Evolutionary conservation across 2,329 filamentous ascomycete genomes (phyloP).

Genomic region (Hortaea werneckii): DNA sequence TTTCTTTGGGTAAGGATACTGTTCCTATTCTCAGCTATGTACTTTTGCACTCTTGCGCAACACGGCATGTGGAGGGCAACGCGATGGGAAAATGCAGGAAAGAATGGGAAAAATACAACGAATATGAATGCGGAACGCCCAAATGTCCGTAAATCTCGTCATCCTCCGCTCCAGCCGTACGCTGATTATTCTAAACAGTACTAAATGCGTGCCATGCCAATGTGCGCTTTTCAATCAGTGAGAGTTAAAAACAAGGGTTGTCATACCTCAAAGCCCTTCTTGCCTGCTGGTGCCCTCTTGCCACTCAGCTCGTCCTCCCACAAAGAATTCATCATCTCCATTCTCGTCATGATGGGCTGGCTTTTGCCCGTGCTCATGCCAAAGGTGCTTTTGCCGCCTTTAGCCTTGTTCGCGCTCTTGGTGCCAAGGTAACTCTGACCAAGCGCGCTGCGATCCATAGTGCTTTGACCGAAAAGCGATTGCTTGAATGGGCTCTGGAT

Average conservation of each 20-base stretch:
- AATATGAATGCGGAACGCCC: slow-evolving; percentile 5
- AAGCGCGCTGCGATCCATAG: slow-evolving; percentile 24
- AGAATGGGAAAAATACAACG: background rate
- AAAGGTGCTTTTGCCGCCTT: slow-evolving; percentile 9
- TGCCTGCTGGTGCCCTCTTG: slow-evolving; percentile 14
- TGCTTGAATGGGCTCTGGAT: slow-evolving; percentile 59
- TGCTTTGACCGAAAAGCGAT: slow-evolving; percentile 57
- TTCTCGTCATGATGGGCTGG: slow-evolving; percentile 71
- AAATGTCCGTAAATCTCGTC: slow-evolving; percentile 1
- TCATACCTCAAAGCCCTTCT: slow-evolving; percentile 64
- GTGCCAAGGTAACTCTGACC: slow-evolving; percentile 23
- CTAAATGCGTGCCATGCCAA: too few species aligned
- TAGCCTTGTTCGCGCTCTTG: slow-evolving; percentile 23
- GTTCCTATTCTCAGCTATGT: slow-evolving; percentile 25
- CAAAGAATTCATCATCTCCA: slow-evolving; percentile 92
- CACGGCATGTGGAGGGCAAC: slow-evolving; percentile 2
- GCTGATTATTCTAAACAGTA: slow-evolving; percentile 4
- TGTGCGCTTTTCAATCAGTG: too few species aligned
- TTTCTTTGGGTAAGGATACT: slow-evolving; percentile 23
- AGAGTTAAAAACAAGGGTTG: slow-evolving; percentile 22
- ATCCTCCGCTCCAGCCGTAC: slow-evolving; percentile 15
- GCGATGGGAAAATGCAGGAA: background rate
- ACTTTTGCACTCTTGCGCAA: slow-evolving; percentile 12
- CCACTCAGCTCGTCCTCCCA: slow-evolving; percentile 63
- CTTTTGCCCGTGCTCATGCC: slow-evolving; percentile 14